phyloP scores from a whole-genome alignment of 495 filamentous ascomycete species.

The Neurospora sublineolata region DNA sequence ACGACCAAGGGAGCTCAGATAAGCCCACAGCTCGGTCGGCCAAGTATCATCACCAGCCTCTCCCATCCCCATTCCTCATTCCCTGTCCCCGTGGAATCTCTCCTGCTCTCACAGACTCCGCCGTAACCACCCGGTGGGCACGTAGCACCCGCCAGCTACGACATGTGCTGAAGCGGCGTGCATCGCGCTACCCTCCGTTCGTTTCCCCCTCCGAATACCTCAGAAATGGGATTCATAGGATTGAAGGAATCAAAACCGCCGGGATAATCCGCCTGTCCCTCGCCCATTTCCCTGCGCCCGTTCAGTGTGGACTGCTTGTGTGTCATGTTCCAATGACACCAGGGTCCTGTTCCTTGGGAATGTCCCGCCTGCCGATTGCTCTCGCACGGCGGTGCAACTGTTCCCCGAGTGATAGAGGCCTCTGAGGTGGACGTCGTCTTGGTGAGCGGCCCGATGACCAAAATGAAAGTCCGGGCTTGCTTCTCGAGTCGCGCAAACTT shows the following conservation, averaged over 20 bases:
- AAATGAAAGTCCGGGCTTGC: background rate
- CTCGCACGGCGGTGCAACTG: background rate
- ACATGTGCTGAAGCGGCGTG: background rate
- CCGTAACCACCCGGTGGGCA: background rate
- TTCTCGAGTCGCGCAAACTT: background rate
- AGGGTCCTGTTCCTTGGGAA: background rate
- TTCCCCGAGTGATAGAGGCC: background rate
- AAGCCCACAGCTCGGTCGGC: background rate
- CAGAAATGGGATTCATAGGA: background rate
- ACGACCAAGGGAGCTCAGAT: background rate
- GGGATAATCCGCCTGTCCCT: background rate
- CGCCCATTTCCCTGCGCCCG: background rate
- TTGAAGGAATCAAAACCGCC: background rate
- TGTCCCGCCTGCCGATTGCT: background rate
- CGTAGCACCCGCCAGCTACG: background rate
- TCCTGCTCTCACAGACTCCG: background rate
- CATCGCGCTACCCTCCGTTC: background rate
- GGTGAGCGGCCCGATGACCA: background rate
- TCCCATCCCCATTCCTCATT: background rate
- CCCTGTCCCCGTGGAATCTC: background rate
- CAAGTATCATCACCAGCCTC: background rate
- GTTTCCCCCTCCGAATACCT: background rate
- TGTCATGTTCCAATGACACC: background rate
- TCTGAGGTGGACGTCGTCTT: background rate
- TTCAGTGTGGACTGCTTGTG: background rate